Conservation (phyloP, 2,329 filamentous ascomycete genomes). For the Neospermospora avenae region DNA sequence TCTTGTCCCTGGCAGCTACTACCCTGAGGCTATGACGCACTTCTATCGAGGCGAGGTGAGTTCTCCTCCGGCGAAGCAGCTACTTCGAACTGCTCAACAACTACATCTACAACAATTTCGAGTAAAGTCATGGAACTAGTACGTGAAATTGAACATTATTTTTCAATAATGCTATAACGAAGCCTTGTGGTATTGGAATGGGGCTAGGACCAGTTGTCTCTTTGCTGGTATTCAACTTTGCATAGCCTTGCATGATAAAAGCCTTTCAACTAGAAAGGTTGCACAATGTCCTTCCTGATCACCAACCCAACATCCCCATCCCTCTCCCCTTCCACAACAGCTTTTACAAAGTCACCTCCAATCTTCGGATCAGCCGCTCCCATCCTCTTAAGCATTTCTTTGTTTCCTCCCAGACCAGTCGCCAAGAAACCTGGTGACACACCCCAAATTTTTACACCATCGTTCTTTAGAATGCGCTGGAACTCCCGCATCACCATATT, state of each 20-base stretch:
- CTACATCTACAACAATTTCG: too few relatives aligned
- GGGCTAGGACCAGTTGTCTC: too few relatives aligned
- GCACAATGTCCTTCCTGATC: background rate
- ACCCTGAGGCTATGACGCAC: too few relatives aligned
- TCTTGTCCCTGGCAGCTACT: too few relatives aligned
- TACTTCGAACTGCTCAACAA: too few relatives aligned
- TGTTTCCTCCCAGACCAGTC: conserved; percentile 42
- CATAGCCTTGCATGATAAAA: too few relatives aligned
- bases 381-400: conserved; percentile 21
- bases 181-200: too few relatives aligned
- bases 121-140: too few relatives aligned
- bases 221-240: too few relatives aligned
- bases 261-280: background rate
- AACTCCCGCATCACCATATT: conserved; percentile 50
- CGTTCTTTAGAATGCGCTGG: conserved; percentile 41
- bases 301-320: conserved; percentile 41
- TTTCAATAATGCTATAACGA: too few relatives aligned
- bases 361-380: conserved; percentile 35
- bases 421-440: conserved; percentile 48
- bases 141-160: too few relatives aligned
- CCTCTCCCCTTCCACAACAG: conserved; percentile 41
- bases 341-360: conserved; percentile 39
- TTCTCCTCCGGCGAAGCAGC: background rate
- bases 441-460: conserved; percentile 49
- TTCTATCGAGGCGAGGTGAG: too few relatives aligned